Conservation (phyloP, 2,329 filamentous ascomycete genomes). For the Aspergillus viridinutans region DNA sequence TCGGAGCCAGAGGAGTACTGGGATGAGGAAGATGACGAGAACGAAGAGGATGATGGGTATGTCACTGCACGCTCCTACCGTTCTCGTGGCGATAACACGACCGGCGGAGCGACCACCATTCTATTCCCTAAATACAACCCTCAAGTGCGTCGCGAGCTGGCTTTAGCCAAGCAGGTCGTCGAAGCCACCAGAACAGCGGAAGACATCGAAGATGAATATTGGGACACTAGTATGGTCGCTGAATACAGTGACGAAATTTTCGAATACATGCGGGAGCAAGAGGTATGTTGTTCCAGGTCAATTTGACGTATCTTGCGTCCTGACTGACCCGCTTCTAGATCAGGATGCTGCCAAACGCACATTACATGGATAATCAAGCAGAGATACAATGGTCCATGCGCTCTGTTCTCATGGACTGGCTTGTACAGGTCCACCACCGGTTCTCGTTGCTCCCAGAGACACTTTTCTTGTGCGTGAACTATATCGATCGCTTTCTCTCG, state of each 20-base stretch:
- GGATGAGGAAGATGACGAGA: slow-evolving; percentile 73
- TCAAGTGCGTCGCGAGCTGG: slow-evolving; percentile 68
- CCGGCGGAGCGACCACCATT: slow-evolving; percentile 59
- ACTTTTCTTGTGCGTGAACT: slow-evolving; percentile 90
- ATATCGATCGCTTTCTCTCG: slow-evolving; percentile 93
- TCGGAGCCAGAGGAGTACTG: slow-evolving; percentile 67
- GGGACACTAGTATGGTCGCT: slow-evolving; percentile 96
- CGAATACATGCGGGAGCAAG: slow-evolving; percentile 80
- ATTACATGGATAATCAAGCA: slow-evolving; percentile 97
- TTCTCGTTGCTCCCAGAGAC: slow-evolving; percentile 92
- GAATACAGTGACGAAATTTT: slow-evolving; percentile 98
- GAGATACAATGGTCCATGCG: slow-evolving; percentile 99
- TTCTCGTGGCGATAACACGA: slow-evolving; percentile 71
- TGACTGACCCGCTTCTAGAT: slow-evolving; percentile 47
- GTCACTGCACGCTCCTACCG: slow-evolving; percentile 75
- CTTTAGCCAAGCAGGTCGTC: slow-evolving; percentile 62
- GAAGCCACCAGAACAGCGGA: slow-evolving; percentile 62
- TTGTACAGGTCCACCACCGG: slow-evolving; percentile 90
- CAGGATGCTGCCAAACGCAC: slow-evolving; percentile 77
- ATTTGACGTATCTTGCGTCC: neutral
- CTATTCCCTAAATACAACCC: slow-evolving; percentile 69
- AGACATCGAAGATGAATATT: slow-evolving; percentile 81
- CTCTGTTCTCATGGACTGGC: slow-evolving; percentile 94
- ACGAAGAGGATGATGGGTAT: slow-evolving; percentile 65
- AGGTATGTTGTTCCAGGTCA: slow-evolving; percentile 54